Evolutionary conservation across 2,329 filamentous ascomycete genomes (phyloP).

Genomic region (Claviceps purpurea): DNA sequence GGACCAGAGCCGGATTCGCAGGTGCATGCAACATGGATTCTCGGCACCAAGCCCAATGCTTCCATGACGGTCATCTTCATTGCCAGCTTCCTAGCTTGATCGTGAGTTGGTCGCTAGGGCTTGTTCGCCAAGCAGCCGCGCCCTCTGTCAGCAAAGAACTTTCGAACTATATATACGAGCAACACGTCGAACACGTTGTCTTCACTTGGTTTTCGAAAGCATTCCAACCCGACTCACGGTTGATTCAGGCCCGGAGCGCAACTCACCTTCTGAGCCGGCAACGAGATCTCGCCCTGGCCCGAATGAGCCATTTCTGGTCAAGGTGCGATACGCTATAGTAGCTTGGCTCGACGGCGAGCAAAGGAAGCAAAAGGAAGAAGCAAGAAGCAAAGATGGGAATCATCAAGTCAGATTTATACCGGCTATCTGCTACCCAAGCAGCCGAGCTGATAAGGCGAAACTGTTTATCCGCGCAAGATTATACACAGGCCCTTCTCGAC

Average conservation of each 20-base stretch:
- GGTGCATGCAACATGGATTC: background rate
- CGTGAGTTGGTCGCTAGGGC: background rate
- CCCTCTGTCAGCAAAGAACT: background rate
- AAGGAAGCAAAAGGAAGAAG: background rate
- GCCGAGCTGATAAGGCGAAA: slow-evolving; percentile 6
- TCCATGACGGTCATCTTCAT: background rate
- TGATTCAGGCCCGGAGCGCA: background rate
- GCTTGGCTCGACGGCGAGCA: background rate
- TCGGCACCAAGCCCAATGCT: background rate
- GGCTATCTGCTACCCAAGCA: slow-evolving; percentile 4
- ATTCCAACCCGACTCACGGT: background rate
- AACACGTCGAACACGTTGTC: background rate
- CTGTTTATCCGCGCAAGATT: slow-evolving; percentile 32
- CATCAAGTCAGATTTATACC: slow-evolving; percentile 1
- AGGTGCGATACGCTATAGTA: background rate
- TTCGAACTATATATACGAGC: background rate
- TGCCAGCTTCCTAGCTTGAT: background rate
- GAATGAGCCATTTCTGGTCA: background rate
- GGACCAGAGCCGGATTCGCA: background rate
- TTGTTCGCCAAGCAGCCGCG: background rate
- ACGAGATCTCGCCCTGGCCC: background rate
- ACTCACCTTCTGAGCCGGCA: background rate
- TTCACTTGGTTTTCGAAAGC: background rate
- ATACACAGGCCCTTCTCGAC: slow-evolving; percentile 32
- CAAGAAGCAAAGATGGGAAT: background rate